These are phyloP conservation scores for Jamesozyma piceae DNA, from an alignment of 805 yeast genomes.

Conservation along the genomic window DNA sequence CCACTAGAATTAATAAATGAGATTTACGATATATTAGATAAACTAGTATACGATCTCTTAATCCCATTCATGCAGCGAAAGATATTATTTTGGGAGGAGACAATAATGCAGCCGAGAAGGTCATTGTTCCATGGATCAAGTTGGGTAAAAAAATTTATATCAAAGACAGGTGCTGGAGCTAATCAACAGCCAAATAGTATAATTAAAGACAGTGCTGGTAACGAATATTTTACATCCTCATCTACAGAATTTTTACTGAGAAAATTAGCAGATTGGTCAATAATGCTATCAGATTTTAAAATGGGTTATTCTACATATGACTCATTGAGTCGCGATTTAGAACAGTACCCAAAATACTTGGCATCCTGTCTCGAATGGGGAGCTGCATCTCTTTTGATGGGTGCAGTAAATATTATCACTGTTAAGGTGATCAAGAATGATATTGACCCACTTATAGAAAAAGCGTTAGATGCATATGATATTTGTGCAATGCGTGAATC, in stretches of 20 bases:
- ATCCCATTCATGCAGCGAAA: constrained; percentile 82
- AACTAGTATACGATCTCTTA: constrained; percentile 18
- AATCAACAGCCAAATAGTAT: constrained; percentile 11
- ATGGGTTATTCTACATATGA: constrained; percentile 80
- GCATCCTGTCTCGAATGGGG: constrained; percentile 89
- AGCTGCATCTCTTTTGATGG: constrained; percentile 62
- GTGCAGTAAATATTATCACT: constrained; percentile 34
- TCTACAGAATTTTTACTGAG: constrained; percentile 68
- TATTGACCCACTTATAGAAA: constrained; percentile 33
- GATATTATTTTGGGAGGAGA: constrained; percentile 79
- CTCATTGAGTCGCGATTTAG: constrained; percentile 64
- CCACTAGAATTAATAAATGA: constrained; percentile 16
- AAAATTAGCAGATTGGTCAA: constrained; percentile 84
- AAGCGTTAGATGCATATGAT: constrained; percentile 28
- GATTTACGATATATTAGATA: constrained; percentile 21
- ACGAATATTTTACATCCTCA: constrained; percentile 50
- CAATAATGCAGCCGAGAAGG: constrained; percentile 62
- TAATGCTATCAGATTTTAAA: constrained; percentile 83
- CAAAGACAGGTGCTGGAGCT: constrained; percentile 9
- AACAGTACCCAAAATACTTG: constrained; percentile 36
- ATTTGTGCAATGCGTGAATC: constrained; percentile 22
- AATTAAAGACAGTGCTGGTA: constrained; percentile 39
- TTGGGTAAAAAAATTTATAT: constrained; percentile 40
- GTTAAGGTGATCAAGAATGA: constrained; percentile 37
- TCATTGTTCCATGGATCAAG: constrained; percentile 62